Evolutionary conservation across 1,284 basidiomycete genomes (phyloP).

Genomic region (Pseudozyma tsukubaensis): DNA sequence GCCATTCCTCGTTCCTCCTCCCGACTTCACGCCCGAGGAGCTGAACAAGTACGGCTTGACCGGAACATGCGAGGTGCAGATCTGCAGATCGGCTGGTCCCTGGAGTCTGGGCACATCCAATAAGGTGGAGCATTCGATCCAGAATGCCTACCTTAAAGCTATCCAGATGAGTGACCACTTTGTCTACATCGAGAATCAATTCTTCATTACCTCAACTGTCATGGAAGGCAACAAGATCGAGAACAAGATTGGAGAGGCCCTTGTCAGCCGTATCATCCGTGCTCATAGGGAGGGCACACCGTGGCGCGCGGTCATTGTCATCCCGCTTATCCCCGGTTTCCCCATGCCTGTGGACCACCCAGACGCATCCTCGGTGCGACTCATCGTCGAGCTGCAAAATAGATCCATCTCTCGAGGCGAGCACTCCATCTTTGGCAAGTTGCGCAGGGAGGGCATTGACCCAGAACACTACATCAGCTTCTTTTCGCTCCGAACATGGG

Average conservation of each 20-base stretch:
- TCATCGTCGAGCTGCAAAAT: constrained; percentile 71
- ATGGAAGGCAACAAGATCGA: constrained; percentile 88
- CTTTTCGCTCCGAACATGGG: constrained; percentile 93
- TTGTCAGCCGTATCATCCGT: constrained; percentile 89
- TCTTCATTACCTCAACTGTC: constrained; percentile 95
- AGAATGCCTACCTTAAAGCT: constrained; percentile 90
- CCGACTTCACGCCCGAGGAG: constrained; percentile 88
- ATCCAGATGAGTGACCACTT: constrained; percentile 90
- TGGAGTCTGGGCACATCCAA: constrained; percentile 94
- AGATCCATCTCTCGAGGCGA: constrained; percentile 90
- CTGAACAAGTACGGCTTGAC: constrained; percentile 84
- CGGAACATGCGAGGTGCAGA: constrained; percentile 96
- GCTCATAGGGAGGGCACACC: constrained; percentile 83
- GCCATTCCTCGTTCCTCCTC: constrained; percentile 93
- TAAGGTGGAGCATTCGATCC: constrained; percentile 89
- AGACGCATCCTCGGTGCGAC: constrained; percentile 86
- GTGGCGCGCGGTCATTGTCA: constrained; percentile 93
- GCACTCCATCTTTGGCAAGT: constrained; percentile 87
- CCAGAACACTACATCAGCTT: constrained; percentile 93
- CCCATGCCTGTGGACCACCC: constrained; percentile 91
- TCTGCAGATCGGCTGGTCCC: constrained; percentile 92
- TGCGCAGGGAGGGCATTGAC: constrained; percentile 84
- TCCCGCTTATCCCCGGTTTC: constrained; percentile 93
- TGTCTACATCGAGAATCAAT: constrained; percentile 86
- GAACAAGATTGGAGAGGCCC: constrained; percentile 93